Evolutionary conservation across 805 yeast species (phyloP).

Genomic region (Teunomyces aglyptinius): DNA sequence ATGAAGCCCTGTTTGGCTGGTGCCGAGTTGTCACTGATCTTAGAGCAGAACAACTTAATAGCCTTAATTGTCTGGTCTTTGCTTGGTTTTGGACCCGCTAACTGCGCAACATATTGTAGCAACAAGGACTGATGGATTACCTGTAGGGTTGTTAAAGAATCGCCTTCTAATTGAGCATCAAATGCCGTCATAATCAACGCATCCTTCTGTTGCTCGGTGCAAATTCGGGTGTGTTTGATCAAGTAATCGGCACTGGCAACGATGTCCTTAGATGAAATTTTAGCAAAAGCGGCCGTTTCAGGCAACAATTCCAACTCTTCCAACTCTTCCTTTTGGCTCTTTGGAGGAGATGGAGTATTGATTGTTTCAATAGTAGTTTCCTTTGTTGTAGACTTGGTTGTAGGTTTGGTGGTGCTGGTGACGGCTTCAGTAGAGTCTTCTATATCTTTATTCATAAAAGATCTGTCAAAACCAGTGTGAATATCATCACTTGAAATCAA

Average conservation of each 20-base stretch:
- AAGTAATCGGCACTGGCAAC: conserved; percentile 52
- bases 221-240: conserved; percentile 60
- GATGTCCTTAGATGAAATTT: conserved; percentile 50
- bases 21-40: conserved; percentile 48
- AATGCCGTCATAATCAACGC: conserved; percentile 91
- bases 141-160: conserved; percentile 53
- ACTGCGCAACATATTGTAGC: conserved; percentile 64
- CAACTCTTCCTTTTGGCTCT: conserved; percentile 25
- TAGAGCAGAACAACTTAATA: conserved; percentile 64
- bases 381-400: conserved; percentile 4
- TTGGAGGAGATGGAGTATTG: conserved; percentile 13
- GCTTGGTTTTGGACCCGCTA: conserved; percentile 33
- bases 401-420: conserved; percentile 14
- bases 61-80: conserved; percentile 38
- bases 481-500: conserved; percentile 89
- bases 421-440: conserved; percentile 18
- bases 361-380: conserved; percentile 31
- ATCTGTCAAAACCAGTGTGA: conserved; percentile 87
- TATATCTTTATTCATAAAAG: conserved; percentile 65
- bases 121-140: conserved; percentile 79
- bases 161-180: conserved; percentile 69
- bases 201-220: conserved; percentile 84
- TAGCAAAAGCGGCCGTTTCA: conserved; percentile 65
- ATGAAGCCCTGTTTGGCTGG: conserved; percentile 71
- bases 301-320: conserved; percentile 57